Conservation (phyloP, 2,329 filamentous ascomycete genomes). For the Botrytis tulipae region DNA sequence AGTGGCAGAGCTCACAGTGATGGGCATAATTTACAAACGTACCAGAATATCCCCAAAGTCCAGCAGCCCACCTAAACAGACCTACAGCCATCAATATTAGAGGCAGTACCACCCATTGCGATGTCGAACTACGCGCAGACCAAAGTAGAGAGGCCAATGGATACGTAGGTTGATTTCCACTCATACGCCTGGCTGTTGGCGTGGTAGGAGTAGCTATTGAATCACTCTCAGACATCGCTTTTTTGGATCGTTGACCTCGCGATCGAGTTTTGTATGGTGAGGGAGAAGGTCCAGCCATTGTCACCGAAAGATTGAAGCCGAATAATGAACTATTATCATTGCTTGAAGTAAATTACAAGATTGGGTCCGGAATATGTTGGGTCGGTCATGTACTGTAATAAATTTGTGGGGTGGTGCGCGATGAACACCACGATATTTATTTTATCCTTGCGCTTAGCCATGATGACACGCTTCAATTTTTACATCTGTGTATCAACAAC, state of each 20-base stretch:
- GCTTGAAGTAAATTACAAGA: background rate
- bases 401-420: slow-evolving; percentile 9
- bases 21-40: slow-evolving; percentile 15
- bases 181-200: slow-evolving; percentile 13
- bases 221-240: slow-evolving; percentile 8
- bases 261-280: slow-evolving; percentile 17
- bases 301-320: slow-evolving; percentile 9
- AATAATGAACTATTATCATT: slow-evolving; percentile 11
- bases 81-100: slow-evolving; percentile 86
- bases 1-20: slow-evolving; percentile 16
- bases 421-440: background rate
- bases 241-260: slow-evolving; percentile 13
- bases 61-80: slow-evolving; percentile 88
- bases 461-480: slow-evolving; percentile 13
- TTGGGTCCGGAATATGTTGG: background rate
- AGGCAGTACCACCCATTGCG: slow-evolving; percentile 90
- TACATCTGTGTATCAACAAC: background rate
- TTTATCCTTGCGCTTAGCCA: slow-evolving; percentile 5
- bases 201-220: slow-evolving; percentile 1
- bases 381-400: background rate
- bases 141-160: slow-evolving; percentile 92
- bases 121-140: slow-evolving; percentile 78
- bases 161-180: slow-evolving; percentile 51
- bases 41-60: slow-evolving; percentile 96
- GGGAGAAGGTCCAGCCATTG: slow-evolving; percentile 16